Conservation (phyloP, 441 rosid genomes). For the Erysimum cheiri region DNA sequence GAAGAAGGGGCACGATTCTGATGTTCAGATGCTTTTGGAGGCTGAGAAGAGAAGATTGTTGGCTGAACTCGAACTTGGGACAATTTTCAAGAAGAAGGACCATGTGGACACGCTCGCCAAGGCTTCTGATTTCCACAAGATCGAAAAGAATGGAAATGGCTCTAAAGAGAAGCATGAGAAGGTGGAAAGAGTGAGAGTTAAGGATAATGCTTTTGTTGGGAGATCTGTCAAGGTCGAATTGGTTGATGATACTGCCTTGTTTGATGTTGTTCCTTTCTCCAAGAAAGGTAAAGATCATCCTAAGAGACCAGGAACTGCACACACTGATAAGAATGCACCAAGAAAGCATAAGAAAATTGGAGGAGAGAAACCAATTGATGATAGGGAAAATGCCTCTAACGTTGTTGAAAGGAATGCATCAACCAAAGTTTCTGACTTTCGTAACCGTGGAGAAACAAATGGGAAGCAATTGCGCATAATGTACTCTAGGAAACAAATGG, state of each 20-base stretch:
- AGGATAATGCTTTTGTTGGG: constrained; percentile 49
- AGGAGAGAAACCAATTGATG: constrained; percentile 47
- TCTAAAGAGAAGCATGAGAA: constrained; percentile 32
- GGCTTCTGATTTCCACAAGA: constrained; percentile 24
- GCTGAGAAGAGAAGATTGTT: constrained; percentile 61
- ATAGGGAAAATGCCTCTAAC: constrained; percentile 38
- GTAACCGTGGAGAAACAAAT: constrained; percentile 29
- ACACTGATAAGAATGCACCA: constrained; percentile 39
- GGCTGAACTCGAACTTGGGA: constrained; percentile 61
- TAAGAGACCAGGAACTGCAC: constrained; percentile 39
- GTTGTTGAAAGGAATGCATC: constrained; percentile 29
- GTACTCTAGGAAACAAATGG: constrained; percentile 71
- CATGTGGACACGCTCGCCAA: constrained; percentile 27
- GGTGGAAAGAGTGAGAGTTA: constrained; percentile 39
- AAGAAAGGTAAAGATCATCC: constrained; percentile 46
- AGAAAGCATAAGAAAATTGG: constrained; percentile 45
- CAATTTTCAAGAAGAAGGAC: constrained; percentile 47
- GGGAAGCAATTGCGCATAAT: constrained; percentile 42
- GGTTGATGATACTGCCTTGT: constrained; percentile 70
- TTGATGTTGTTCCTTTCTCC: constrained; percentile 52
- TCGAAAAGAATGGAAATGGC: constrained; percentile 28
- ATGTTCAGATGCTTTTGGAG: constrained; percentile 50
- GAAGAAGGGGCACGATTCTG: constrained; percentile 40
- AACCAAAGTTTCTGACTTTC: constrained; percentile 29
- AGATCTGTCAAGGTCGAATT: constrained; percentile 61